These are phyloP conservation scores for Carnegiea gigantea DNA, from an alignment of 179 eudicot genomes.

Conservation along the genomic window DNA sequence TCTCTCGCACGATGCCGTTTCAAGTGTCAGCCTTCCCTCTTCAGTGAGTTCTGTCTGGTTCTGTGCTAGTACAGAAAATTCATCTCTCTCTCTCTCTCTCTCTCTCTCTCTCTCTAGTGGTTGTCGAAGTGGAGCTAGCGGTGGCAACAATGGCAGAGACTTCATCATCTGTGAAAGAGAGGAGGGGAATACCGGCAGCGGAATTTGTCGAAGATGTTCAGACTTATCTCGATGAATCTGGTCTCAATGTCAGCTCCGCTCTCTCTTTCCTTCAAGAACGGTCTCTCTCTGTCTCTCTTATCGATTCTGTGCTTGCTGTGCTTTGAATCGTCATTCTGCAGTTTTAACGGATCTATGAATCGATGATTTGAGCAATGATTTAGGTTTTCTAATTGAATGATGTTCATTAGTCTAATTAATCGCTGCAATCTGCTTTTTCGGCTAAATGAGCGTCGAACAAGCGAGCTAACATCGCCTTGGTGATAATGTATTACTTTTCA, in stretches of 20 bases:
- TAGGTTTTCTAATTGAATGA: background rate
- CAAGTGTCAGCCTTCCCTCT: background rate
- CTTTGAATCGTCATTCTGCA: background rate
- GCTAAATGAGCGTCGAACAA: background rate
- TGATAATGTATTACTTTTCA: background rate
- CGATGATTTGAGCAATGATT: background rate
- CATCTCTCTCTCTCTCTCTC: conserved; percentile 14
- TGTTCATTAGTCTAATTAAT: background rate
- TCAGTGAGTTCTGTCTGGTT: background rate
- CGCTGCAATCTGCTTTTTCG: background rate
- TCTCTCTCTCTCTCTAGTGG: conserved; percentile 13
- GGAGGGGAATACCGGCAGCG: conserved; percentile 79
- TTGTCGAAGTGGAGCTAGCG: background rate
- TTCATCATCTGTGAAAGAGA: conserved; percentile 36
- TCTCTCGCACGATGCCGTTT: background rate
- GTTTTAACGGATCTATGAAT: background rate
- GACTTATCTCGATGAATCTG: conserved; percentile 52
- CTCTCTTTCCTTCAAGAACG: conserved; percentile 80
- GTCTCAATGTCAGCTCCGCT: conserved; percentile 72
- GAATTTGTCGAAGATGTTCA: conserved; percentile 72
- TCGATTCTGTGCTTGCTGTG: background rate
- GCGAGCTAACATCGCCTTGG: background rate
- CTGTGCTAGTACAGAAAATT: background rate
- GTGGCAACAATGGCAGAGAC: conserved; percentile 29
- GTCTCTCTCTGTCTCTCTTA: conserved; percentile 33